Percentiles rank a stretch among this genome's conserved stretches.
Conservation (phyloP, 2,329 filamentous ascomycete genomes). For the Sporothrix mexicana region DNA sequence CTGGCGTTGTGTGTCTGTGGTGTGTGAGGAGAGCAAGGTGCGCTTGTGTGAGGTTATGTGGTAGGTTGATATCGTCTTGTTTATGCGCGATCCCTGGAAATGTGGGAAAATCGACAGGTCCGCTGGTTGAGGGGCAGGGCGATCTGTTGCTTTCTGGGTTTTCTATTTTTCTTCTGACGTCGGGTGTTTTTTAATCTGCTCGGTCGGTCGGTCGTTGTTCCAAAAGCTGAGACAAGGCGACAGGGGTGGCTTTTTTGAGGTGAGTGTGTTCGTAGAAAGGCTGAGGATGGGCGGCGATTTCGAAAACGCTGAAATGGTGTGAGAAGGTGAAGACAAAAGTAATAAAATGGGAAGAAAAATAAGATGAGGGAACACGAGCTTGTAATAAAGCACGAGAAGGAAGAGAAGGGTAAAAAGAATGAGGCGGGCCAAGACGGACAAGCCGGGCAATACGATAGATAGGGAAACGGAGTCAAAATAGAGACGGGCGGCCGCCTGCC, state of each 20-base stretch:
- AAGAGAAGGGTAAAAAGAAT: background rate
- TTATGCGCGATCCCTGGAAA: slow-evolving; percentile 4
- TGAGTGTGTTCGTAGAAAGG: slow-evolving; percentile 3
- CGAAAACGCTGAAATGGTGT: slow-evolving; percentile 23
- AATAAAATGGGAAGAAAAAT: background rate
- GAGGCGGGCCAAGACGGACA: background rate
- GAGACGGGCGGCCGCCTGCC: background rate
- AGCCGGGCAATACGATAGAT: background rate
- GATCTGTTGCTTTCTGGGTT: background rate
- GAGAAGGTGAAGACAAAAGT: background rate
- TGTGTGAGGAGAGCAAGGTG: background rate
- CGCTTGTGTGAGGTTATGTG: background rate
- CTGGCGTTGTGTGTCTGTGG: background rate
- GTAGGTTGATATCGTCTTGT: background rate
- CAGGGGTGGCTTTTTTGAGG: slow-evolving; percentile 1
- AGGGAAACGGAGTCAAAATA: slow-evolving; percentile 15
- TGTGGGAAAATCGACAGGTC: background rate
- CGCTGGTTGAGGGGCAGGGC: background rate
- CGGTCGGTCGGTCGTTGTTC: slow-evolving; percentile 10
- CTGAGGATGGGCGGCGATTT: background rate
- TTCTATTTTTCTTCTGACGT: slow-evolving; percentile 5
- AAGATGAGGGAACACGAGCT: background rate
- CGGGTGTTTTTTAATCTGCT: background rate
- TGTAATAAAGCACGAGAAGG: background rate
- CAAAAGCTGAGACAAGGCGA: slow-evolving; percentile 10